Evolutionary conservation across 2,329 filamentous ascomycete genomes (phyloP).

Genomic region (Stachybotrys elegans): DNA sequence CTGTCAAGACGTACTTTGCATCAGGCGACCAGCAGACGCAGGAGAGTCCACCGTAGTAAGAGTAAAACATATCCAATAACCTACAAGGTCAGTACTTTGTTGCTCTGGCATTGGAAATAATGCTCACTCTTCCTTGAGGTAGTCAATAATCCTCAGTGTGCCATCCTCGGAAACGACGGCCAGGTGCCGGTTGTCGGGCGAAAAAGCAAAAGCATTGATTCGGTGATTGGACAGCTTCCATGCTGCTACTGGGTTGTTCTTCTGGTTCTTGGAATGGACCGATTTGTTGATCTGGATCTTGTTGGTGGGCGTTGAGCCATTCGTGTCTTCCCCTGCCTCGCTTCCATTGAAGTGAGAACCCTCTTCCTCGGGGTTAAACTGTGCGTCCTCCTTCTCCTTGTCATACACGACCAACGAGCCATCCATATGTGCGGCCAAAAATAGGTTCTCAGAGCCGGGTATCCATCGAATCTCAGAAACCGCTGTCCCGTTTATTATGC

Average conservation of each 20-base stretch:
- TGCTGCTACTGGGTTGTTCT: slow-evolving; percentile 82
- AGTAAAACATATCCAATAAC: slow-evolving; percentile 79
- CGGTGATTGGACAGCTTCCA: slow-evolving; percentile 92
- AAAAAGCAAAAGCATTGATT: slow-evolving; percentile 89
- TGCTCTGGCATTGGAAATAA: too few species aligned
- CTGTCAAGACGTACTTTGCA: slow-evolving; percentile 90
- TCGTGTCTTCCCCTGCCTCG: slow-evolving; percentile 29
- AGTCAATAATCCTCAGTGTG: slow-evolving; percentile 83
- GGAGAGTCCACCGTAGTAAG: slow-evolving; percentile 89
- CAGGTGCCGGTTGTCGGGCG: slow-evolving; percentile 79
- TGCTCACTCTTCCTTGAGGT: slow-evolving; percentile 77
- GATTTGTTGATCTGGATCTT: slow-evolving; percentile 78
- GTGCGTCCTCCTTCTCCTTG: slow-evolving; percentile 89
- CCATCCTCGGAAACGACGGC: slow-evolving; percentile 92
- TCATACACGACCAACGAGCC: slow-evolving; percentile 91
- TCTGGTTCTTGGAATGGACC: slow-evolving; percentile 89
- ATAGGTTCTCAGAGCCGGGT: slow-evolving; percentile 87
- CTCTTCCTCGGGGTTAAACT: slow-evolving; percentile 68
- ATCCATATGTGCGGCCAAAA: slow-evolving; percentile 88
- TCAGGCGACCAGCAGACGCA: slow-evolving; percentile 98
- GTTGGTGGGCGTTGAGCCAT: slow-evolving; percentile 28
- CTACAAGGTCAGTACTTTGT: slow-evolving; percentile 43
- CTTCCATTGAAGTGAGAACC: slow-evolving; percentile 61
- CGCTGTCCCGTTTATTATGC: slow-evolving; percentile 79
- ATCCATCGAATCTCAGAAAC: slow-evolving; percentile 90